Conservation (phyloP, 257 asterid genomes). For the Solanum pimpinellifolium region DNA sequence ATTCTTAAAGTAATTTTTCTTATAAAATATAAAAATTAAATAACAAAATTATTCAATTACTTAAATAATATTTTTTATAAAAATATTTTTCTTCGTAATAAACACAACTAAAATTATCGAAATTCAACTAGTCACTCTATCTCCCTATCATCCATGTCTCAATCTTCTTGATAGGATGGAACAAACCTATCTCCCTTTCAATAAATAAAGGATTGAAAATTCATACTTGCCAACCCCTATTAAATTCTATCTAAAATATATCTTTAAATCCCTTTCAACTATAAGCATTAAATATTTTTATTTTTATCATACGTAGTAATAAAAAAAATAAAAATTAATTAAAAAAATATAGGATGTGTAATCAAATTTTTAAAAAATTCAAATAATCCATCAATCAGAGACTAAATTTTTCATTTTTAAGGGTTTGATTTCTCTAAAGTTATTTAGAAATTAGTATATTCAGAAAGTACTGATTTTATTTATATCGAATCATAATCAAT, state of each 20-base stretch:
- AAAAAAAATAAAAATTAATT: not conserved
- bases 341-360: not conserved
- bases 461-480: not conserved
- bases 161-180: not conserved
- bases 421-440: not conserved
- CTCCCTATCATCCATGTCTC: not conserved
- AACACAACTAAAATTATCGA: not conserved
- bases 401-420: rapidly evolving
- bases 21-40: too few relatives aligned
- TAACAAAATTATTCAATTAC: too few relatives aligned
- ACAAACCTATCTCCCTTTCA: not conserved
- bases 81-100: too few relatives aligned
- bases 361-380: not conserved
- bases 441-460: not conserved
- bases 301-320: not conserved
- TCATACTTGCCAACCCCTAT: not conserved
- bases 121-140: not conserved
- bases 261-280: not conserved
- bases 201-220: not conserved
- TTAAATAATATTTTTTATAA: too few relatives aligned
- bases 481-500: not conserved
- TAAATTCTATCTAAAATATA: not conserved
- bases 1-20: too few relatives aligned
- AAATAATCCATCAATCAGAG: not conserved
- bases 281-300: not conserved